phyloP scores from a whole-genome alignment of 164 flowering plant species.

The Nymphaea thermarum region DNA sequence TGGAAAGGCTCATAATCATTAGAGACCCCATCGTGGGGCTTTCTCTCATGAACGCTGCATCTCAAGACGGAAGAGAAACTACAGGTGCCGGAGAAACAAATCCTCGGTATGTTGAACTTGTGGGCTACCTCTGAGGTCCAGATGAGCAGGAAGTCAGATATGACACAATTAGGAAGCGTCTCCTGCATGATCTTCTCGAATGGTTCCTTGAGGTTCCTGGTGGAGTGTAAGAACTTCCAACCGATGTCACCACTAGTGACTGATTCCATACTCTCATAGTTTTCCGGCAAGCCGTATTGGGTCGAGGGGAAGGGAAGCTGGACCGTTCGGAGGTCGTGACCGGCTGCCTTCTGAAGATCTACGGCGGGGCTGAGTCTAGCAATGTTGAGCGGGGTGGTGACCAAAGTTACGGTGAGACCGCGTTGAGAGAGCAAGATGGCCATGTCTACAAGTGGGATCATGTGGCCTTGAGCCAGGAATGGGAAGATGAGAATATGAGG shows the following conservation, averaged over 20 bases:
- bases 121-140: slow-evolving; percentile 1
- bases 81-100: not conserved
- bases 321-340: slow-evolving; percentile 9
- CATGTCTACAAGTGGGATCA: slow-evolving; percentile 38
- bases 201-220: slow-evolving; percentile 14
- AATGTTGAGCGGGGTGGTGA: slow-evolving; percentile 34
- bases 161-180: not conserved
- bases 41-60: no score
- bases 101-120: slow-evolving; percentile 1
- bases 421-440: slow-evolving; percentile 33
- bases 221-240: slow-evolving; percentile 3
- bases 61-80: not conserved
- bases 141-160: not conserved
- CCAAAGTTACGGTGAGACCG: slow-evolving; percentile 31
- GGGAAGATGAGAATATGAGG: slow-evolving; percentile 49
- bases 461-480: slow-evolving; percentile 36
- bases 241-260: not conserved
- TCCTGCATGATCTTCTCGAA: slow-evolving; percentile 21
- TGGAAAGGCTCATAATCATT: no score
- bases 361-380: slow-evolving; percentile 12
- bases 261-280: no score
- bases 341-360: slow-evolving; percentile 4
- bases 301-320: slow-evolving; percentile 18
- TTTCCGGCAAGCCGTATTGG: slow-evolving; percentile 27
- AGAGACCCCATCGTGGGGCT: no score